Conservation (phyloP, 2,329 filamentous ascomycete genomes). For the Claviceps sp. region DNA sequence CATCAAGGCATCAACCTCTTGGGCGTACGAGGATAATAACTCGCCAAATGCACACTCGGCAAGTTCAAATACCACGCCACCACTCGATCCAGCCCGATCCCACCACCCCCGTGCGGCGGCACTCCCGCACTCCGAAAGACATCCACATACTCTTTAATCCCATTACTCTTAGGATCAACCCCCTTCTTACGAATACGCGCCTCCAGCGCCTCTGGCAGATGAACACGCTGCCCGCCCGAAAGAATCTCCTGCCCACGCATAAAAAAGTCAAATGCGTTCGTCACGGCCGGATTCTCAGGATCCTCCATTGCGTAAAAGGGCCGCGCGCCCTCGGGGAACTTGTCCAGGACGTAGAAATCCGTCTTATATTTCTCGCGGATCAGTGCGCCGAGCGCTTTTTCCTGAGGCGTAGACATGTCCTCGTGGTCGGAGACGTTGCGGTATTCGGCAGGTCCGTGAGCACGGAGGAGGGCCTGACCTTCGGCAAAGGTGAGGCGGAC, state of each 20-base stretch:
- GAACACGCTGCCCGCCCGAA: constrained; percentile 83
- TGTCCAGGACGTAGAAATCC: constrained; percentile 94
- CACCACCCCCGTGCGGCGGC: constrained; percentile 81
- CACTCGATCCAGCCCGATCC: constrained; percentile 80
- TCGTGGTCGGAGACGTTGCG: constrained; percentile 60
- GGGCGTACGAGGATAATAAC: constrained; percentile 46
- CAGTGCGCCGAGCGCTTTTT: constrained; percentile 78
- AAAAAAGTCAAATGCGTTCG: constrained; percentile 69
- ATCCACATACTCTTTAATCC: constrained; percentile 84
- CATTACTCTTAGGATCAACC: constrained; percentile 57
- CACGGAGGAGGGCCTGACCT: constrained; percentile 62
- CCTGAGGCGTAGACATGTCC: constrained; percentile 68
- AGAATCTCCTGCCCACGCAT: constrained; percentile 87
- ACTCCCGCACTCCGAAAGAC: constrained; percentile 70
- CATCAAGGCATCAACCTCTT: constrained; percentile 40
- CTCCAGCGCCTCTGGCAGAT: constrained; percentile 63
- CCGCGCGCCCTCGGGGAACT: constrained; percentile 60
- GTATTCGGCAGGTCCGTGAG: constrained; percentile 56
- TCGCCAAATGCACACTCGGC: constrained; percentile 44
- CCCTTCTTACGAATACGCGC: constrained; percentile 66
- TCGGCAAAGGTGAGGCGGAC: constrained; percentile 67
- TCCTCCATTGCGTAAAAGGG: constrained; percentile 57
- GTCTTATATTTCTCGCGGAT: constrained; percentile 81
- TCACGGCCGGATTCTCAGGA: constrained; percentile 24
- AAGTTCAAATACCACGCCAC: constrained; percentile 52